These are phyloP conservation scores for Myxozyma geophila DNA, from an alignment of 805 yeast species.

Conservation along the genomic window DNA sequence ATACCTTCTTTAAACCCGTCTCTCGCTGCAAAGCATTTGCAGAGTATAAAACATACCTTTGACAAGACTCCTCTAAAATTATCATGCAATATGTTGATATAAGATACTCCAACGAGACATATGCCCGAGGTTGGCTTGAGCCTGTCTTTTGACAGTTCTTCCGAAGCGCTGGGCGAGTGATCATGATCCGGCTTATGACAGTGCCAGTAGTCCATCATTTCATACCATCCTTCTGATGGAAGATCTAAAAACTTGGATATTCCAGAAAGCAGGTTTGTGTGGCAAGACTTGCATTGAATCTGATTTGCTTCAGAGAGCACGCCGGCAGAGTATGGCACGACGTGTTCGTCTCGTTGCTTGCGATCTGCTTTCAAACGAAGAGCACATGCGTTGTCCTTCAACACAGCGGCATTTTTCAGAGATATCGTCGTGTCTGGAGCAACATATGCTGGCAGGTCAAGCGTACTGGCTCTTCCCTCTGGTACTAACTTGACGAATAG, in stretches of 20 bases:
- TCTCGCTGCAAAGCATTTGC: neutral
- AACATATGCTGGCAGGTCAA: constrained; percentile 20
- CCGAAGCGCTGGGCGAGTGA: constrained; percentile 3
- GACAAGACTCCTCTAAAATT: neutral
- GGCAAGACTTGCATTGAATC: constrained; percentile 25
- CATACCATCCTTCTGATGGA: constrained; percentile 95
- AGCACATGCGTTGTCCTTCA: neutral
- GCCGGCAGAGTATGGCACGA: constrained; percentile 16
- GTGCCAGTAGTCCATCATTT: constrained; percentile 97
- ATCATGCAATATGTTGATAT: constrained; percentile 3
- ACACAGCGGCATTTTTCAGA: neutral
- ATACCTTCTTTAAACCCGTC: constrained; percentile 32
- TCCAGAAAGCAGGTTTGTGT: neutral
- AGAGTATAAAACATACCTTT: constrained; percentile 2
- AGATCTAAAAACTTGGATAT: constrained; percentile 52
- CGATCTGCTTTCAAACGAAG: constrained; percentile 23
- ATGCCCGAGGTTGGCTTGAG: constrained; percentile 15
- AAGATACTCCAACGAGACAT: constrained; percentile 23
- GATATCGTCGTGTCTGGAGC: constrained; percentile 26
- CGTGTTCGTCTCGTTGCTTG: neutral
- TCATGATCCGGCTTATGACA: constrained; percentile 62
- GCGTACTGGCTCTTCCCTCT: neutral
- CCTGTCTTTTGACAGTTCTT: constrained; percentile 12
- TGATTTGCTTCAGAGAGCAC: constrained; percentile 7
- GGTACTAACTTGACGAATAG: constrained; percentile 18